Percentiles rank a stretch among this genome's conserved stretches.
Evolutionary conservation across 495 filamentous ascomycete genomes (phyloP).

Genomic region (Annulohypoxylon moriforme): DNA sequence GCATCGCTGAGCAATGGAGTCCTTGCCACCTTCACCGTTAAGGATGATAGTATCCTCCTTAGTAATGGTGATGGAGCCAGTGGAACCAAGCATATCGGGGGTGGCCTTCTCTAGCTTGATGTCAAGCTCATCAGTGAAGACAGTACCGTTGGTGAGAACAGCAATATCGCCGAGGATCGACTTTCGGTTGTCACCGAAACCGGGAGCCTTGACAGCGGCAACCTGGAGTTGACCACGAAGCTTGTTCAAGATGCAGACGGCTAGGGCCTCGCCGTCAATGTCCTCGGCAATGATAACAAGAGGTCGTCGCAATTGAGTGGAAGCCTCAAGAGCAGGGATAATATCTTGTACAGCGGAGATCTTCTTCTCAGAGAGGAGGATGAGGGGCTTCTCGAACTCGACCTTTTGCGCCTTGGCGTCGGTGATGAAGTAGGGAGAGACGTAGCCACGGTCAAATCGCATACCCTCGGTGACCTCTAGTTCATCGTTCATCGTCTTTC

Average conservation of each 20-base stretch:
- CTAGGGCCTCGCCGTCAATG: slow-evolving; percentile 97
- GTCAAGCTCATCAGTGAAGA: slow-evolving; percentile 98
- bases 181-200: slow-evolving; percentile 99
- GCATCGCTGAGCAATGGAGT: slow-evolving; percentile 91
- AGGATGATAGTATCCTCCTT: slow-evolving; percentile 99
- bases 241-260: slow-evolving; percentile 99
- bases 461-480: slow-evolving; percentile 99
- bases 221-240: slow-evolving; percentile 99
- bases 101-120: slow-evolving; percentile 99
- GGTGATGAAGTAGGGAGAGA: slow-evolving; percentile 99
- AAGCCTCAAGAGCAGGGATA: slow-evolving; percentile 95
- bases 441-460: slow-evolving; percentile 98
- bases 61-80: slow-evolving; percentile 98
- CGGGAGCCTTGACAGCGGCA: slow-evolving; percentile 97
- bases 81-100: slow-evolving; percentile 93
- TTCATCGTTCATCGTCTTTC: slow-evolving; percentile 98
- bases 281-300: slow-evolving; percentile 99
- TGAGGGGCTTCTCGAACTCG: slow-evolving; percentile 98
- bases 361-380: slow-evolving; percentile 99
- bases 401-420: slow-evolving; percentile 98
- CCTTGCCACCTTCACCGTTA: slow-evolving; percentile 97
- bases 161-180: slow-evolving; percentile 96
- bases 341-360: slow-evolving; percentile 99
- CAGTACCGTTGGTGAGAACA: slow-evolving; percentile 93
- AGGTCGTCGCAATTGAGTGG: slow-evolving; percentile 92